A percentile compares a stretch with the other conserved stretches of the same genome.
Evolutionary conservation across 805 yeast genomes (phyloP).

Genomic region (Kluyveromyces wickerhamii): DNA sequence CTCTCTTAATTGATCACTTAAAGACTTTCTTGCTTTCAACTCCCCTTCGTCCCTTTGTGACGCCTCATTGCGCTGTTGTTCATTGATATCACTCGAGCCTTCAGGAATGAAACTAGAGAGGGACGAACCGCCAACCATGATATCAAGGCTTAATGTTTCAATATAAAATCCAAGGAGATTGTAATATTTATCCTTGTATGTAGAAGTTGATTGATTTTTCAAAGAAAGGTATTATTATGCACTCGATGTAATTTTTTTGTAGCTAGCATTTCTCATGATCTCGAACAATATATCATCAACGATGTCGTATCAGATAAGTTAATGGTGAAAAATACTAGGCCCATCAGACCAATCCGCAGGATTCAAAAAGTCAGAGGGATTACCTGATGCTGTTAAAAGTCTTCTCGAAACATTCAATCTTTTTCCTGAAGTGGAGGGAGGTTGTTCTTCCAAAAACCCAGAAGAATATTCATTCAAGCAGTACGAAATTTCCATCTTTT

Average conservation of each 20-base stretch:
- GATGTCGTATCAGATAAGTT: no score
- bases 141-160: no score
- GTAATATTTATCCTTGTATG: no score
- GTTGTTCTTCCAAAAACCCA: slow-evolving; percentile 1
- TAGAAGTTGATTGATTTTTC: no score
- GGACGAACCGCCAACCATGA: no score
- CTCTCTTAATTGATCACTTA: slow-evolving; percentile 24
- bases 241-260: no score
- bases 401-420: slow-evolving; percentile 6
- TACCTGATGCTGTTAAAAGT: slow-evolving; percentile 9
- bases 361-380: slow-evolving; percentile 9
- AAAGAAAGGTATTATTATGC: no score
- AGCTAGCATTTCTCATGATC: no score
- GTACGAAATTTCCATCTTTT: slow-evolving; percentile 11
- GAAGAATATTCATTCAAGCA: slow-evolving; percentile 7
- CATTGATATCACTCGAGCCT: slow-evolving; percentile 21
- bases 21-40: slow-evolving; percentile 19
- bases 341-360: slow-evolving; percentile 16
- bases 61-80: slow-evolving; percentile 18
- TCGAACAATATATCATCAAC: no score
- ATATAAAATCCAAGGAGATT: no score
- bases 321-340: slow-evolving; percentile 18
- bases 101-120: slow-evolving; percentile 19
- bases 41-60: slow-evolving; percentile 17
- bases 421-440: slow-evolving; percentile 2